Percentiles rank a stretch among this genome's conserved stretches.
Evolutionary conservation across 1,284 basidiomycete species (phyloP).

Genomic region (Moesziomyces globuligerus): DNA sequence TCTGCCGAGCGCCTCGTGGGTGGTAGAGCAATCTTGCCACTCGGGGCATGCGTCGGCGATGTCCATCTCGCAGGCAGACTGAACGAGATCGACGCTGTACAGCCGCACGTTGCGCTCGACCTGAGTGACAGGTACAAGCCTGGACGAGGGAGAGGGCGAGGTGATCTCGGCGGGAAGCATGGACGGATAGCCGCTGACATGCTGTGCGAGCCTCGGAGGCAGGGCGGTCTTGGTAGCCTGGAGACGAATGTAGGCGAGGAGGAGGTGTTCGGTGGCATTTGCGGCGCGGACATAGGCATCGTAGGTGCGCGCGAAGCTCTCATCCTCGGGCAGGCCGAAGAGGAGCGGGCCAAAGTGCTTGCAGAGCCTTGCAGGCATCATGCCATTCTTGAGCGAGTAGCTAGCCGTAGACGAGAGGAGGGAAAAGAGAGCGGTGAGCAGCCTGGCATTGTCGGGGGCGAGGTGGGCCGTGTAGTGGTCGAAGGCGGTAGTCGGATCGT

Average conservation of each 20-base stretch:
- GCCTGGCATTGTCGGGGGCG: constrained; percentile 30
- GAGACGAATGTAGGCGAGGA: constrained; percentile 62
- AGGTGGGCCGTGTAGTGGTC: constrained; percentile 40
- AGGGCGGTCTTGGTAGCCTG: constrained; percentile 41
- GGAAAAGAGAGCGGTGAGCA: constrained; percentile 59
- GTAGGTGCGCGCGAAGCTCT: constrained; percentile 63
- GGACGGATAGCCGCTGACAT: constrained; percentile 57
- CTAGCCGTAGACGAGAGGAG: constrained; percentile 62
- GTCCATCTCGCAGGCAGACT: constrained; percentile 55
- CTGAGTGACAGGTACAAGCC: constrained; percentile 58
- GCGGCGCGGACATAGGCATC: constrained; percentile 57
- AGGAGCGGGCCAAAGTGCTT: constrained; percentile 61
- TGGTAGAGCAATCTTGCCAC: constrained; percentile 50
- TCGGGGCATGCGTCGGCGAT: constrained; percentile 38
- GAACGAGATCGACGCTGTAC: constrained; percentile 61
- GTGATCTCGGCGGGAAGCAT: constrained; percentile 55
- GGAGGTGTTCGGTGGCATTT: constrained; percentile 64
- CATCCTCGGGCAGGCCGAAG: constrained; percentile 66
- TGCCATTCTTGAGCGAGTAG: constrained; percentile 65
- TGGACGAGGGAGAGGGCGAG: constrained; percentile 35
- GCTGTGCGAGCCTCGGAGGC: constrained; percentile 56
- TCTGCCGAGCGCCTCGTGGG: constrained; percentile 35
- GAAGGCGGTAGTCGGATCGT: constrained; percentile 48
- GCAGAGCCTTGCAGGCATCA: constrained; percentile 60
- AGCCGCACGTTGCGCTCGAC: constrained; percentile 60